Conservation (phyloP, 2,329 filamentous ascomycete genomes). For the Hypoxylon rubiginosum region DNA sequence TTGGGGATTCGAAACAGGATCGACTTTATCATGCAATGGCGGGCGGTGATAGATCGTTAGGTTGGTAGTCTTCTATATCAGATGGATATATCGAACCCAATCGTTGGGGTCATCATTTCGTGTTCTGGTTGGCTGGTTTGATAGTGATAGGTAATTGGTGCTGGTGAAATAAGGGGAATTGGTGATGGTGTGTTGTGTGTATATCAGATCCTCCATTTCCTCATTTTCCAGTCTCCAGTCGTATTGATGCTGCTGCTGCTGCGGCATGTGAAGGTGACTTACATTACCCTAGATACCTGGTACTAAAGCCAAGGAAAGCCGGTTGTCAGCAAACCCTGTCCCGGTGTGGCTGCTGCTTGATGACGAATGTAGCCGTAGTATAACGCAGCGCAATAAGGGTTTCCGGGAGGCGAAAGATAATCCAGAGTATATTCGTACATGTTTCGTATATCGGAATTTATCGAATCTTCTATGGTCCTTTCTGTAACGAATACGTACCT, state of each 20-base stretch:
- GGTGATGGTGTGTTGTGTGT: constrained; percentile 15
- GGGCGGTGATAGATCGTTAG: neutral
- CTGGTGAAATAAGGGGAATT: constrained; percentile 22
- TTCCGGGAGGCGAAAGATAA: constrained; percentile 6
- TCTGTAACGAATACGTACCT: neutral
- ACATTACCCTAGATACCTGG: neutral
- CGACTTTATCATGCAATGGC: constrained; percentile 20
- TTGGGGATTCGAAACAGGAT: constrained; percentile 13
- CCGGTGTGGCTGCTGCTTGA: constrained; percentile 21
- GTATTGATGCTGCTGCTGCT: constrained; percentile 2
- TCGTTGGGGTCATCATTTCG: constrained; percentile 13
- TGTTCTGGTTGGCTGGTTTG: constrained; percentile 6
- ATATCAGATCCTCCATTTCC: neutral
- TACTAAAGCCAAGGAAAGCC: constrained; percentile 30
- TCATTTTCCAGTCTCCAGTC: constrained; percentile 1
- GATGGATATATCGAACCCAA: constrained; percentile 13
- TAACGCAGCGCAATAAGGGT: constrained; percentile 7
- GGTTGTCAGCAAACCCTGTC: constrained; percentile 1
- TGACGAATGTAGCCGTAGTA: constrained; percentile 28
- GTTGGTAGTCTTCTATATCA: neutral
- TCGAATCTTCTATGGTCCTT: neutral
- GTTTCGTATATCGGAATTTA: neutral
- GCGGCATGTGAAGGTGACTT: constrained; percentile 32
- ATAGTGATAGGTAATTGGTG: constrained; percentile 11
- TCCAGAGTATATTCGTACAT: neutral